These are phyloP conservation scores for Striga asiatica DNA, from an alignment of 257 asterid species.

Conservation along the genomic window DNA sequence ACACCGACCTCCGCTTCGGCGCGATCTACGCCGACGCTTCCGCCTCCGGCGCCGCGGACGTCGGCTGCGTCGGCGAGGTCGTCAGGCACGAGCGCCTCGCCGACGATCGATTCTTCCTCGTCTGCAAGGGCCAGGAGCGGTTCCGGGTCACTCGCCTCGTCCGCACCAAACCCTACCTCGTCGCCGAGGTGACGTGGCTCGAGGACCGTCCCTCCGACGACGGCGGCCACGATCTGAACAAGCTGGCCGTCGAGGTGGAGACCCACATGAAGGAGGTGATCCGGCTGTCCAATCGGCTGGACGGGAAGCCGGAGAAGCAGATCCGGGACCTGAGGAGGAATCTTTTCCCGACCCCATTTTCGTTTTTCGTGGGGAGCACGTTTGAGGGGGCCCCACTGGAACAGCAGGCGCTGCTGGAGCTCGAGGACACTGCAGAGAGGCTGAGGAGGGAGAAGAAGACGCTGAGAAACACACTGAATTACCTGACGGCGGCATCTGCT, in stretches of 20 bases:
- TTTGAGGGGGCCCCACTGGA: slow-evolving; percentile 95
- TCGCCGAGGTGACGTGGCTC: slow-evolving; percentile 90
- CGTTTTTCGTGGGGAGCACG: slow-evolving; percentile 87
- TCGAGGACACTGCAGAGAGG: slow-evolving; percentile 83
- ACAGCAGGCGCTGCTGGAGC: slow-evolving; percentile 94
- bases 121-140: slow-evolving; percentile 94
- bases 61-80: slow-evolving; percentile 95
- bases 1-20: slow-evolving; percentile 94
- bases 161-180: slow-evolving; percentile 79
- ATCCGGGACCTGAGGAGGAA: slow-evolving; percentile 73
- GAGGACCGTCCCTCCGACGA: slow-evolving; percentile 88
- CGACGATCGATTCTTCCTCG: slow-evolving; percentile 83
- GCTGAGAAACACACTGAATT: slow-evolving; percentile 81
- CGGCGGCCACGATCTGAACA: slow-evolving; percentile 55
- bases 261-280: slow-evolving; percentile 82
- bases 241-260: slow-evolving; percentile 68
- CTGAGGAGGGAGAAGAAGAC: slow-evolving; percentile 95
- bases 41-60: slow-evolving; percentile 71
- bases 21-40: slow-evolving; percentile 86
- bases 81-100: slow-evolving; percentile 88
- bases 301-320: slow-evolving; percentile 79
- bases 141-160: slow-evolving; percentile 64
- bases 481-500: slow-evolving; percentile 89
- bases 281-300: slow-evolving; percentile 68
- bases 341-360: slow-evolving; percentile 87